phyloP scores from a whole-genome alignment of 2,329 filamentous ascomycete species.

The Incumbomyces delicatus region DNA sequence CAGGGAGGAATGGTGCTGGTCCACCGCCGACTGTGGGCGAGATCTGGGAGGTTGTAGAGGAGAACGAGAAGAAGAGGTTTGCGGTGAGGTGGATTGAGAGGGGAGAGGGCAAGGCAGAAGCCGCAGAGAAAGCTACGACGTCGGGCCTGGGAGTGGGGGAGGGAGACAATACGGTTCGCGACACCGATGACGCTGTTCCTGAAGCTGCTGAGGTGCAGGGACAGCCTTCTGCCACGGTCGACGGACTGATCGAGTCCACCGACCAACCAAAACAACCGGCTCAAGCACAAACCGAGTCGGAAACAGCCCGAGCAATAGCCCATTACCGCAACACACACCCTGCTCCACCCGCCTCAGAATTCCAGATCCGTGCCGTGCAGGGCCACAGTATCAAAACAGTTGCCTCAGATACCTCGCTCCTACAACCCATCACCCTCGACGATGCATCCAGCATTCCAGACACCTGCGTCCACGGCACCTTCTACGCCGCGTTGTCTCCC shows the following conservation, averaged over 20 bases:
- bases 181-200: conserved; percentile 9
- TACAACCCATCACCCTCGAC: conserved; percentile 57
- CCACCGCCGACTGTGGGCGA: conserved; percentile 58
- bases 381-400: conserved; percentile 73
- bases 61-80: conserved; percentile 88
- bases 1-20: conserved; percentile 47
- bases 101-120: conserved; percentile 4
- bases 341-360: conserved; percentile 47
- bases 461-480: conserved; percentile 77
- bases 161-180: conserved; percentile 12
- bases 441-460: conserved; percentile 43
- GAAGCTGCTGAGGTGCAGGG: conserved; percentile 1
- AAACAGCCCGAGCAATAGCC: conserved; percentile 29
- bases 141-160: conserved; percentile 4
- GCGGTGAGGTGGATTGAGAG: conserved; percentile 51
- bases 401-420: conserved; percentile 56
- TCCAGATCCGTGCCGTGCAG: conserved; percentile 89
- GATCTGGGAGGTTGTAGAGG: conserved; percentile 56
- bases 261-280: no score
- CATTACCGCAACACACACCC: conserved; percentile 11
- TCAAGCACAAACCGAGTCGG: conserved; percentile 24
- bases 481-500: conserved; percentile 64
- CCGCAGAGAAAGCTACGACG: conserved; percentile 21
- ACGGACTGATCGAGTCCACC: neutral
- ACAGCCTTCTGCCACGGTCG: conserved; percentile 19